phyloP scores from a whole-genome alignment of 345 rosid genomes.

The Carallia brachiata region DNA sequence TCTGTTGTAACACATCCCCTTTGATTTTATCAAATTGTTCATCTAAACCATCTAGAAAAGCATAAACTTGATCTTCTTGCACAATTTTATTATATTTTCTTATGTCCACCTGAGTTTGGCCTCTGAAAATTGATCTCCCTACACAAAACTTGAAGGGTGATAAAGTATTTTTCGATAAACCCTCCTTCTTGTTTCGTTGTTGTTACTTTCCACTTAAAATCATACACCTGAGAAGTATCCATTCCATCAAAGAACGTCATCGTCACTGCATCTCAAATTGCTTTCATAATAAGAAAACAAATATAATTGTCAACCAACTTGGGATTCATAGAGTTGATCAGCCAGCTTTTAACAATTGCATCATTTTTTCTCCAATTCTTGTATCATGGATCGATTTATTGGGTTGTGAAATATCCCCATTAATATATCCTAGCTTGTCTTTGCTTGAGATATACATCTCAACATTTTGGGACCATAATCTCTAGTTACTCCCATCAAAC shows the following conservation, averaged over 20 bases:
- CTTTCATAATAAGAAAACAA: background rate
- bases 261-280: background rate
- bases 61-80: background rate
- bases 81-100: background rate
- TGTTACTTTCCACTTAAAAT: background rate
- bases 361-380: background rate
- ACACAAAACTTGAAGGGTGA: background rate
- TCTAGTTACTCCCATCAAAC: background rate
- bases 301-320: background rate
- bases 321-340: background rate
- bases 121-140: background rate
- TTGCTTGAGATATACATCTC: background rate
- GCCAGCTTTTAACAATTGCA: background rate
- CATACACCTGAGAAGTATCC: conserved; percentile 1
- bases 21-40: background rate
- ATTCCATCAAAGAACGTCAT: background rate
- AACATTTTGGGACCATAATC: background rate
- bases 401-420: background rate
- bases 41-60: background rate
- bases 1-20: background rate
- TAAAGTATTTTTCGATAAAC: background rate
- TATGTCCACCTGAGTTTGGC: background rate
- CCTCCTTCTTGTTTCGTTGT: background rate
- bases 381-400: background rate
- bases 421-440: background rate